A percentile compares a stretch with the other conserved stretches of the same genome.
Conservation (phyloP, 2,329 filamentous ascomycete genomes). For the Pseudogymnoascus sp. region DNA sequence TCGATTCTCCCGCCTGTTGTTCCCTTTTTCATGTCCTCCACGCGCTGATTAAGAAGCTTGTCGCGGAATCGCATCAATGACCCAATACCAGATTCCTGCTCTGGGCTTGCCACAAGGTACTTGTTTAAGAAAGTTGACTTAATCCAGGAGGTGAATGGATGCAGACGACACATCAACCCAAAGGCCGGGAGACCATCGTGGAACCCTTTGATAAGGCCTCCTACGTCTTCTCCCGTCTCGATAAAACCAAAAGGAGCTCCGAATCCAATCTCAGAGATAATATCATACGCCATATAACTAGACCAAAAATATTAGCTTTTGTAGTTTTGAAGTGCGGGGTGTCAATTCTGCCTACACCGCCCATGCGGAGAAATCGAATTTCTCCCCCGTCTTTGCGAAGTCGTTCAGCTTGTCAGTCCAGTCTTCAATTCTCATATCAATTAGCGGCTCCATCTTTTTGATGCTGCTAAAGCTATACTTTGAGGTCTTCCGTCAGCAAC, state of each 20-base stretch:
- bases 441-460: conserved; percentile 49
- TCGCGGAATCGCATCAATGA: conserved; percentile 51
- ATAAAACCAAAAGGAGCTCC: conserved; percentile 49
- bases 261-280: conserved; percentile 48
- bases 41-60: conserved; percentile 40
- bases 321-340: background rate
- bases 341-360: conserved; percentile 31
- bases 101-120: conserved; percentile 44
- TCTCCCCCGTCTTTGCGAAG: conserved; percentile 37
- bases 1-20: conserved; percentile 39
- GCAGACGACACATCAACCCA: conserved; percentile 42
- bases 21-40: conserved; percentile 38
- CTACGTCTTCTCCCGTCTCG: conserved; percentile 42
- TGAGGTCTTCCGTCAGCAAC: conserved; percentile 12
- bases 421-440: conserved; percentile 41
- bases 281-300: conserved; percentile 47
- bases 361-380: conserved; percentile 49
- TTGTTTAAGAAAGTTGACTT: conserved; percentile 44
- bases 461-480: conserved; percentile 47
- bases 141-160: conserved; percentile 46
- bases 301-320: background rate
- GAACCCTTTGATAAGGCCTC: conserved; percentile 45
- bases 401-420: conserved; percentile 42
- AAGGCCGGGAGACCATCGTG: conserved; percentile 44
- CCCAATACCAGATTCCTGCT: conserved; percentile 46